A percentile compares a stretch with the other conserved stretches of the same genome.
phyloP scores from a whole-genome alignment of 306 rosid genomes.

The Corylus heterophylla region DNA sequence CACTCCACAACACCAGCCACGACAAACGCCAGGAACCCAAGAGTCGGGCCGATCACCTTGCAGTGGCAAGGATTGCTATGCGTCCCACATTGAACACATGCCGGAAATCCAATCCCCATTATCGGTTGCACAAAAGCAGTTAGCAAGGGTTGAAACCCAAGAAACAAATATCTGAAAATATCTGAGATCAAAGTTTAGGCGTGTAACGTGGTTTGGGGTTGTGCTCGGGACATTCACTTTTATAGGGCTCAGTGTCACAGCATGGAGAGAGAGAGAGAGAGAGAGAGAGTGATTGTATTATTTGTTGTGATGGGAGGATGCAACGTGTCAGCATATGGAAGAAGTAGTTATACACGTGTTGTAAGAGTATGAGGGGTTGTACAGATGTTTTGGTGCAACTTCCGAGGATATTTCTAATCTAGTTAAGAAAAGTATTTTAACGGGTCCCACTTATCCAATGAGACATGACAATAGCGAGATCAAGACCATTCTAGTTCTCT shows the following conservation, averaged over 20 bases:
- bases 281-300: not conserved
- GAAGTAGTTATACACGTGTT: not conserved
- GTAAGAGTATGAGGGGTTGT: not conserved
- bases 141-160: not conserved
- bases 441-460: not conserved
- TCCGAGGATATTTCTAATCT: not conserved
- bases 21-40: conserved; percentile 62
- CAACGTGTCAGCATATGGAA: conserved; percentile 19
- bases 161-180: not conserved
- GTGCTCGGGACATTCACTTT: not conserved
- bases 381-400: conserved; percentile 20
- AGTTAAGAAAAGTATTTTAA: no score
- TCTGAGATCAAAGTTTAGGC: not conserved
- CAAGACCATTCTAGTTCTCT: no score
- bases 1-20: conserved; percentile 70
- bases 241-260: not conserved
- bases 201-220: not conserved
- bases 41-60: conserved; percentile 79
- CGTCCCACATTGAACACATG: conserved; percentile 70
- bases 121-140: not conserved
- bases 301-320: not conserved
- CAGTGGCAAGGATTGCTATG: conserved; percentile 77
- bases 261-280: not conserved
- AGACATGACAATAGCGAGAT: not conserved
- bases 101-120: conserved; percentile 49